Conservation (phyloP, 805 yeast genomes). For the Groenewaldozyma tartarivorans region DNA sequence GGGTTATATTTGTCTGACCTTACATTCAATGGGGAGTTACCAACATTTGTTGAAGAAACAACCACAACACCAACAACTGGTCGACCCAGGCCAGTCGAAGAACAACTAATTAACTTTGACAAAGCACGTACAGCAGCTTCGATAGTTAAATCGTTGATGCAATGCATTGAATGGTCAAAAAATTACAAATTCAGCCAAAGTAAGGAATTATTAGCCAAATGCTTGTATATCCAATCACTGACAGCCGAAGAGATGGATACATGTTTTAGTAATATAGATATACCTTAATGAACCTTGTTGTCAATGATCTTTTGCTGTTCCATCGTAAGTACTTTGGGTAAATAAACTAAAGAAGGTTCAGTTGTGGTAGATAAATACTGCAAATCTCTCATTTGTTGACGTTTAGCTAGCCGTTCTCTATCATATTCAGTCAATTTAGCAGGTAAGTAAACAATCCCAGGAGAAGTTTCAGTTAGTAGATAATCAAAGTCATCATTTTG, state of each 20-base stretch:
- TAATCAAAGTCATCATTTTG: background rate
- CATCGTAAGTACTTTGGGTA: conserved; percentile 11
- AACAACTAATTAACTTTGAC: conserved; percentile 56
- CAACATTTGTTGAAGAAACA: conserved; percentile 32
- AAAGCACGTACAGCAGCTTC: conserved; percentile 68
- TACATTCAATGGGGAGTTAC: conserved; percentile 60
- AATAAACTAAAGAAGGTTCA: conserved; percentile 9
- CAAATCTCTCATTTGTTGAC: conserved; percentile 3
- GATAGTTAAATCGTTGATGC: conserved; percentile 66
- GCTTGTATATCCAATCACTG: conserved; percentile 56
- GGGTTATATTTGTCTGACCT: conserved; percentile 80
- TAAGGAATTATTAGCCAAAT: conserved; percentile 65
- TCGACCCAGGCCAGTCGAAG: conserved; percentile 7
- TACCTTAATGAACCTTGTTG: too few relatives aligned
- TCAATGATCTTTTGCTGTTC: conserved; percentile 7
- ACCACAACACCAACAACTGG: background rate
- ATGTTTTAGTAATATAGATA: conserved; percentile 13
- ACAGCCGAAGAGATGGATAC: conserved; percentile 22
- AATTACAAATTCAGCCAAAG: conserved; percentile 49
- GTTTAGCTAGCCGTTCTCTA: conserved; percentile 7
- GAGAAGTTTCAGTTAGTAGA: background rate
- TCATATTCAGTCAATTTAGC: background rate
- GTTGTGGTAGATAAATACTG: conserved; percentile 8
- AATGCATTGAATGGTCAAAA: conserved; percentile 77
- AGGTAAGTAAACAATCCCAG: background rate